Evolutionary conservation across 306 rosid species (phyloP), one percentile per base, ranked within the genome.

Genomic region (Vachellia pachyceras): DNA sequence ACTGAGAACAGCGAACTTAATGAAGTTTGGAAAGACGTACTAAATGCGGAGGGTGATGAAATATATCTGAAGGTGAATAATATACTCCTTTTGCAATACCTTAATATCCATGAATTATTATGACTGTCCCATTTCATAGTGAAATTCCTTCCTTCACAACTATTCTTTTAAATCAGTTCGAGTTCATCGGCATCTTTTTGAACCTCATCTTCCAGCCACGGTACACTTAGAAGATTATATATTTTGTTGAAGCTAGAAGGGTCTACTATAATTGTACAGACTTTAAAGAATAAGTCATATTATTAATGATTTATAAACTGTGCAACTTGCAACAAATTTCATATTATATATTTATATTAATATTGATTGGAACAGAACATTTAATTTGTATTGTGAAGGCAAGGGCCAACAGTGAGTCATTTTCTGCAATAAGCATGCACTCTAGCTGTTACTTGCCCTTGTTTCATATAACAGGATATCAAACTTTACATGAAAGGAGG

Each of bases 31-130:
- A 95, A 91, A 85, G 99, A 95, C 81, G 73, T 95, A 77, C 88
- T 95, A 75, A 45, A 95, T 81, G 97, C 97, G 10, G 98, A 95
- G 15, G 99, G 99, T 22, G 99, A 95, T 83, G 99, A 95, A 85
- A 95, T 95, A 84, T 95, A 95, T 82, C 82, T 95, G 61, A 95
- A 95, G 98, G 98, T 95, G 33, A 90, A 80, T 57, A 35, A 35
- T 25, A 69, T 69, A 35, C 55, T 76, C 82, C 67, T 76, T 36
- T 36, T 77, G 55, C 74, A 58, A 77, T 70, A 61, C 25, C 66
- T 75, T 11, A 29, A 29, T 50, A 11, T 69, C 65, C 42, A 77
- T 39, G 11, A 77, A 63, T 50, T 63, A 64, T 49, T 71, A n/a
- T 10, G 69, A 39, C 69, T 20, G 66, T 36, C 33, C 33, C 33